phyloP scores from a whole-genome alignment of 1,284 basidiomycete genomes.

The Ceratobasidium sp. region DNA sequence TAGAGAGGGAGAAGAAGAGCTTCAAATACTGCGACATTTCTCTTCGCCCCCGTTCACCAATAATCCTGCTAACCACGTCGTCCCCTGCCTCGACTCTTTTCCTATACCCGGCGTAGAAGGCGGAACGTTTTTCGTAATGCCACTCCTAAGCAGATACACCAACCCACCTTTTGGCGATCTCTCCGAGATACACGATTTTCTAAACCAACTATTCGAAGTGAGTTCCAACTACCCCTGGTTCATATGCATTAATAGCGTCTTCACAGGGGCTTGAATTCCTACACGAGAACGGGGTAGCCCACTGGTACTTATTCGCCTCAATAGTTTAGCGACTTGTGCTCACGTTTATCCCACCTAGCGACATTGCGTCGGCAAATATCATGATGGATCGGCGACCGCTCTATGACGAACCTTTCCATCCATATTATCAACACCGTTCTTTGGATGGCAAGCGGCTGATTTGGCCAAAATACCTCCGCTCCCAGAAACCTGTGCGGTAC shows the following conservation, averaged over 20 bases:
- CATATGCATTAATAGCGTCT: background rate
- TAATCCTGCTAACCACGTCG: background rate
- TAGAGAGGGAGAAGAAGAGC: background rate
- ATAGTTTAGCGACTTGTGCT: background rate
- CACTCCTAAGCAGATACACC: background rate
- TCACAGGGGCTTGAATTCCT: conserved; percentile 1
- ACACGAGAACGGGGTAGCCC: background rate
- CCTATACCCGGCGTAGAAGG: conserved; percentile 2
- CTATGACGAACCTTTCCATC: conserved; percentile 9
- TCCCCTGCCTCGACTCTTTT: conserved; percentile 5
- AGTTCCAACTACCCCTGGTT: background rate
- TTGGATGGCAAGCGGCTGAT: background rate
- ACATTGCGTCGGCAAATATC: conserved; percentile 3
- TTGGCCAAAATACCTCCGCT: conserved; percentile 1
- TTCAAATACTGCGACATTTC: background rate
- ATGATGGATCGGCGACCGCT: conserved; percentile 1
- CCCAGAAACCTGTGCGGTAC: conserved; percentile 14
- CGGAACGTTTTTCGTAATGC: background rate
- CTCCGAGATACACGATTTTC: background rate
- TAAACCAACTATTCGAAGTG: conserved; percentile 1
- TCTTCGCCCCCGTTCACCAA: background rate
- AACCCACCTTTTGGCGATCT: background rate
- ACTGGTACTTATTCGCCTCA: background rate
- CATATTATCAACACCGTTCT: background rate
- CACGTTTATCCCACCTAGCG: background rate